Percentiles rank a stretch among this genome's conserved stretches.
Conservation (phyloP, 176 grass and related monocot genomes). For the Neostapfia colusana region DNA sequence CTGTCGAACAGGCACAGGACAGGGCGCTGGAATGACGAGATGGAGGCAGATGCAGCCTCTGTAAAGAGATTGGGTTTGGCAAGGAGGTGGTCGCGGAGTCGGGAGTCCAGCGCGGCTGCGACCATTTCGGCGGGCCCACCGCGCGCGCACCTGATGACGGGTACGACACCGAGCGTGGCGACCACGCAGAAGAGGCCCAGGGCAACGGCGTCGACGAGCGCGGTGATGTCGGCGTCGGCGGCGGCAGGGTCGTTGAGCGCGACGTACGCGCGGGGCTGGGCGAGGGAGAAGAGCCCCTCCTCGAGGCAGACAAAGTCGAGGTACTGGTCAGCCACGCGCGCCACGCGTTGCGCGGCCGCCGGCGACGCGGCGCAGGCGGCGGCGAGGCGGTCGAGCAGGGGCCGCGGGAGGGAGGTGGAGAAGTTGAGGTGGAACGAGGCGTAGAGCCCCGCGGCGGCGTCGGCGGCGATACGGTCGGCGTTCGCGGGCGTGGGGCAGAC, state of each 20-base stretch:
- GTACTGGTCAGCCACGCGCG: conserved; percentile 83
- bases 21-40: conserved; percentile 71
- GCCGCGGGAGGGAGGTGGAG: conserved; percentile 75
- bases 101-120: conserved; percentile 55
- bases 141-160: conserved; percentile 74
- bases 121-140: conserved; percentile 91
- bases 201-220: conserved; percentile 62
- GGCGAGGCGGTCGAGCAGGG: conserved; percentile 78
- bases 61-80: conserved; percentile 85
- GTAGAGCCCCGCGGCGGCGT: conserved; percentile 75
- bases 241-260: conserved; percentile 82
- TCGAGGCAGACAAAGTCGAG: conserved; percentile 90
- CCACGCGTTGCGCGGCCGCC: conserved; percentile 47
- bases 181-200: conserved; percentile 74
- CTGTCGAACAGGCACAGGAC: conserved; percentile 80
- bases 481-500: conserved; percentile 70
- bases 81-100: conserved; percentile 76
- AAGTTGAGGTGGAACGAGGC: conserved; percentile 89
- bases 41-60: conserved; percentile 46
- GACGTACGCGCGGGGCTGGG: conserved; percentile 72
- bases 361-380: conserved; percentile 44
- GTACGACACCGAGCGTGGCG: conserved; percentile 72
- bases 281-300: conserved; percentile 83
- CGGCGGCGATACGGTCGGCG: conserved; percentile 69
- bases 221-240: conserved; percentile 67